Base-by-base conservation (phyloP, 371 early-diverging fungal genomes). In the Rhizopus arrhizus region DNA sequence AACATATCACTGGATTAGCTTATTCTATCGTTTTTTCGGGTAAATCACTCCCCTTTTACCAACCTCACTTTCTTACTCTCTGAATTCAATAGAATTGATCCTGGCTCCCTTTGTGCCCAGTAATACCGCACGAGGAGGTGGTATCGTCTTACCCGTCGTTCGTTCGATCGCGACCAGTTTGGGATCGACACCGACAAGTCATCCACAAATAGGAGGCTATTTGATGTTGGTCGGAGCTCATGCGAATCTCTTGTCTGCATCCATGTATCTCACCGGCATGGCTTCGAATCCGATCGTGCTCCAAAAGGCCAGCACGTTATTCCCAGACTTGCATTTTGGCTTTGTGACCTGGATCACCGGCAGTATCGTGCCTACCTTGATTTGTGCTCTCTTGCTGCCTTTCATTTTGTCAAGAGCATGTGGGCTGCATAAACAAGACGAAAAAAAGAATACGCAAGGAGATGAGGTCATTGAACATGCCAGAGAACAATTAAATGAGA, bases 51-150 rank as follows among this genome's bases (percentile, higher is more conserved):
- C 22, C 22, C 0, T 22, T n/a, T n/a, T n/a, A n/a, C 22, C 22
- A 22, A 22, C 22, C 22, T 43, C 5, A 10, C n/a, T 33, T n/a
- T 28, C 41, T 12, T 40, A 7, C 40, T 33, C 28, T 53, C 11
- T 41, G 13, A 48, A 48, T 28, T 48, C 3, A 28, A 28, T 75
- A 65, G 89, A 89, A 65, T 53, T 89, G 15, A 45, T 78, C 12
- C 56, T 90, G 35, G 88, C 85, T 3, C 87, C 90, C 0, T 86
- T 90, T 64, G 85, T 90, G 22, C 90, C 90, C 3, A 85, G 85
- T 33, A 90, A 90, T 61, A 85, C 86, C 0, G 90, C 90, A n/a
- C 80, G 90, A 46, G 89, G 89, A 16, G 90, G 90, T 10, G 87
- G 90, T 15, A 87, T 90, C 35, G 70, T 90, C 1, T 78, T 80